Evolutionary conservation across 257 asterid genomes (phyloP).

Genomic region (Handroanthus guayacan): DNA sequence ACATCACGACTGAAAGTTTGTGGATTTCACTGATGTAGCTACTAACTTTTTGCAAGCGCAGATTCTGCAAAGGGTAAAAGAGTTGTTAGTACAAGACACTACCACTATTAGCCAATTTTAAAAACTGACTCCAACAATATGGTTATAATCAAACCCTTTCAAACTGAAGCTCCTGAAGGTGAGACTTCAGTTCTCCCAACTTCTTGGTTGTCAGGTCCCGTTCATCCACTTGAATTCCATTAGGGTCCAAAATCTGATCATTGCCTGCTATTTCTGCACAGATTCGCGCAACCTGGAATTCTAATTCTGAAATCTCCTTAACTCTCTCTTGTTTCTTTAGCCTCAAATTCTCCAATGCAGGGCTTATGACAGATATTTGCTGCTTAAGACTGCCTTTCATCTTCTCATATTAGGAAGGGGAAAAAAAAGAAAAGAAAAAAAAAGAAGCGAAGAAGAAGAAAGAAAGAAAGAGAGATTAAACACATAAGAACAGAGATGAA

Average conservation of each 20-base stretch:
- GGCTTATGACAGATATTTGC: slow-evolving; percentile 57
- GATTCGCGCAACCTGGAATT: slow-evolving; percentile 61
- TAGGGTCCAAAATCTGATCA: slow-evolving; percentile 45
- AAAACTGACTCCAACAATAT: slow-evolving; percentile 20
- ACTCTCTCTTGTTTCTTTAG: slow-evolving; percentile 63
- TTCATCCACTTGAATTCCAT: slow-evolving; percentile 60
- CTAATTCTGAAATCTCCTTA: slow-evolving; percentile 61
- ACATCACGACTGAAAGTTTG: slow-evolving; percentile 69
- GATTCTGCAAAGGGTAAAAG: slow-evolving; percentile 52
- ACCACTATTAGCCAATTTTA: background rate
- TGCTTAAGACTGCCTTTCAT: slow-evolving; percentile 62
- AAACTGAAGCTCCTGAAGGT: slow-evolving; percentile 70
- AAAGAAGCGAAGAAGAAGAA: background rate
- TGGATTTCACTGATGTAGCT: slow-evolving; percentile 56
- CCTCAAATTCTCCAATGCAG: slow-evolving; percentile 62
- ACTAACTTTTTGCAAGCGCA: slow-evolving; percentile 69
- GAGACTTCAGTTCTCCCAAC: slow-evolving; percentile 62
- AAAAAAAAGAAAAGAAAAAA: background rate
- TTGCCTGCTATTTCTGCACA: slow-evolving; percentile 77
- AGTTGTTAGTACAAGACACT: slow-evolving; percentile 22
- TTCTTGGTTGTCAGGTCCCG: slow-evolving; percentile 65
- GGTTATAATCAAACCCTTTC: slow-evolving; percentile 60
- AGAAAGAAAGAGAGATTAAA: background rate
- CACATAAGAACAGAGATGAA: slow-evolving; percentile 28
- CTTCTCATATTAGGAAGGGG: slow-evolving; percentile 47